phyloP scores from a whole-genome alignment of 2,329 filamentous ascomycete genomes.

The Cladosporium sp. region DNA sequence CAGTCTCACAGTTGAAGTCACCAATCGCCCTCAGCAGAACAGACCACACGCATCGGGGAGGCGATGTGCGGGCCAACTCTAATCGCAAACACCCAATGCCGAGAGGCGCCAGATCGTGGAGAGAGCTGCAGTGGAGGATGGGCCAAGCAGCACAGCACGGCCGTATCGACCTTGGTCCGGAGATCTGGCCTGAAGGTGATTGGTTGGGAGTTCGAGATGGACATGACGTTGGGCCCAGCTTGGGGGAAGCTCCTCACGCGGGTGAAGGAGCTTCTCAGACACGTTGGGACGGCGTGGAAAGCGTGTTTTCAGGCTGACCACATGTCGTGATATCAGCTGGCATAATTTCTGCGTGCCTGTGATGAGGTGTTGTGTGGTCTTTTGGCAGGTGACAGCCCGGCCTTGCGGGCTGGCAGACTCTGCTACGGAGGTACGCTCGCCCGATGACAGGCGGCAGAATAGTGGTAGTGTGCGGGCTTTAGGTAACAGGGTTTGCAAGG shows the following conservation, averaged over 20 bases:
- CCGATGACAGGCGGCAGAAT: conserved; percentile 8
- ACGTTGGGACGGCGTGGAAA: conserved; percentile 11
- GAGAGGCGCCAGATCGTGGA: conserved; percentile 11
- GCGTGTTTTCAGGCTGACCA: not conserved
- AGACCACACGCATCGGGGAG: conserved; percentile 5
- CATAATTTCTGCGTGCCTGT: not conserved
- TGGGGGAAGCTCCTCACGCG: not conserved
- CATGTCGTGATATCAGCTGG: not conserved
- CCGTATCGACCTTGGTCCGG: conserved; percentile 1
- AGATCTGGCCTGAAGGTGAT: conserved; percentile 13
- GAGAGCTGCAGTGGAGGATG: conserved; percentile 4
- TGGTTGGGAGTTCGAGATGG: not conserved
- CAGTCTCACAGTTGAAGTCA: not conserved
- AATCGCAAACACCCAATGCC: conserved; percentile 5
- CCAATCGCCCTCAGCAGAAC: not conserved
- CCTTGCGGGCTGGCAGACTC: not conserved
- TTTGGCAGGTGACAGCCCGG: not conserved
- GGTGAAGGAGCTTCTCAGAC: conserved; percentile 15
- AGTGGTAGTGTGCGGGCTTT: not conserved
- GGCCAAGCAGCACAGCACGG: conserved; percentile 1
- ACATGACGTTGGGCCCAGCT: conserved; percentile 12
- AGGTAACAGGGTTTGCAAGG: not conserved
- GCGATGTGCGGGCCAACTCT: conserved; percentile 17
- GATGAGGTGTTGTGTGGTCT: not conserved
- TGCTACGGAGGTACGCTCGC: conserved; percentile 9